Evolutionary conservation across 2,329 filamentous ascomycete species (phyloP).

Genomic region (Fusarium nygamai): DNA sequence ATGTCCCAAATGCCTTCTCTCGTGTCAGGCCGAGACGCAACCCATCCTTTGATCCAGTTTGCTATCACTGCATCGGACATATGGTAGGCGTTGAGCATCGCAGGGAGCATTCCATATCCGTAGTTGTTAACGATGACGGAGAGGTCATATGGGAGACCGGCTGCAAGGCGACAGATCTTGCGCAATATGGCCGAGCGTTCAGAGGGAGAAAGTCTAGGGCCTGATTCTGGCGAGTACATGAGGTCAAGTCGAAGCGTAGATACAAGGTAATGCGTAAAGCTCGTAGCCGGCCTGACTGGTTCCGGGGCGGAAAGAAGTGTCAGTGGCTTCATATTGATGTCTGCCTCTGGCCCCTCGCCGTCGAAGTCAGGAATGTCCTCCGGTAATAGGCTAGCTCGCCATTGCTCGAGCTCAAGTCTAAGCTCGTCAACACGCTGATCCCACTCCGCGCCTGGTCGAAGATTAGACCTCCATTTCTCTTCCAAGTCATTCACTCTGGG

Average conservation of each 20-base stretch:
- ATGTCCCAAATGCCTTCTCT: conserved; percentile 35
- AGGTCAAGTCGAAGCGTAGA: conserved; percentile 21
- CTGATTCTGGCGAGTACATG: conserved; percentile 10
- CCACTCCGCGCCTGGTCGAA: conserved; percentile 4
- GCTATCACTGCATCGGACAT: conserved; percentile 1
- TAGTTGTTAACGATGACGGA: conserved; percentile 28
- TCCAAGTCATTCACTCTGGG: conserved; percentile 22
- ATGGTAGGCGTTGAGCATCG: conserved; percentile 29
- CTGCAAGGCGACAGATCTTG: conserved; percentile 21
- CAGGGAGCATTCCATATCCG: conserved; percentile 30
- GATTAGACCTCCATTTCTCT: conserved; percentile 26
- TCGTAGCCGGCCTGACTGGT: conserved; percentile 26
- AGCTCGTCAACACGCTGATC: conserved; percentile 2
- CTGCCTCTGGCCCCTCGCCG: neutral
- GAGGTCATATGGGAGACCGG: conserved; percentile 2
- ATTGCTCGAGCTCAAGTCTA: conserved; percentile 12
- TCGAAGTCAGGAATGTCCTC: conserved; percentile 8
- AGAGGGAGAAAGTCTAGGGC: neutral
- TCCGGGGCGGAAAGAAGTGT: conserved; percentile 2
- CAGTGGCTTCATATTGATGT: neutral
- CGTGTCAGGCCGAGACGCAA: conserved; percentile 1
- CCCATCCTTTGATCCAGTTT: conserved; percentile 25
- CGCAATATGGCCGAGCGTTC: neutral
- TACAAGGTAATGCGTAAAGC: conserved; percentile 26
- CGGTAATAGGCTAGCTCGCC: neutral